phyloP scores from a whole-genome alignment of 257 asterid species.

The Nicotiana attenuata region DNA sequence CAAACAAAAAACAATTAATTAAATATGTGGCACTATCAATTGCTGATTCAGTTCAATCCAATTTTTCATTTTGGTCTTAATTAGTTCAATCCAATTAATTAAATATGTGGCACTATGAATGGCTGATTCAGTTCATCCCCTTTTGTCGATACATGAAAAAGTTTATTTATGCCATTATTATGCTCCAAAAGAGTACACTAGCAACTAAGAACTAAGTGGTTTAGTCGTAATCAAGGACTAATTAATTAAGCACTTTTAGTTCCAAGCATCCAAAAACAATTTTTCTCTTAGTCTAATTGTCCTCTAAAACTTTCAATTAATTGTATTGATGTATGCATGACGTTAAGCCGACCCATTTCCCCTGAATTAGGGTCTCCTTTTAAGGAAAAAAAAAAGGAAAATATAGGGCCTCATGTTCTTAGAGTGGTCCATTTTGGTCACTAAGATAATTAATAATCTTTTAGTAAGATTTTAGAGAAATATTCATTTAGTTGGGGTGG shows the following conservation, averaged over 20 bases:
- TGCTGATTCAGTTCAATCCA: too few species aligned
- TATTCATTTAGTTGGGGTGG: constrained; percentile 20
- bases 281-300: neutral
- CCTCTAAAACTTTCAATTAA: neutral
- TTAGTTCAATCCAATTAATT: neutral
- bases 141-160: constrained; percentile 32
- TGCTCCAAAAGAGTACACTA: constrained; percentile 31
- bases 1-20: too few species aligned
- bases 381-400: neutral
- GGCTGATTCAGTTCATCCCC: constrained; percentile 28
- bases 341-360: constrained; percentile 46
- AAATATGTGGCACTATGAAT: constrained; percentile 24
- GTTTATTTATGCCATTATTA: constrained; percentile 50
- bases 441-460: constrained; percentile 7
- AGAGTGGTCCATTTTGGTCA: constrained; percentile 32
- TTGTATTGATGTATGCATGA: constrained; percentile 36
- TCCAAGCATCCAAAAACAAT: neutral
- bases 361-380: constrained; percentile 36
- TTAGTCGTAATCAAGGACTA: constrained; percentile 23
- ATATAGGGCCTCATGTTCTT: constrained; percentile 22
- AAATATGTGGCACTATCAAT: too few species aligned
- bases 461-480: constrained; percentile 1
- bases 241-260: constrained; percentile 22
- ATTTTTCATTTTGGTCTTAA: too few species aligned
- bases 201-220: constrained; percentile 26